Base-by-base conservation (phyloP, 2,329 filamentous ascomycete species). In the Aspergillus transmontanensis region DNA sequence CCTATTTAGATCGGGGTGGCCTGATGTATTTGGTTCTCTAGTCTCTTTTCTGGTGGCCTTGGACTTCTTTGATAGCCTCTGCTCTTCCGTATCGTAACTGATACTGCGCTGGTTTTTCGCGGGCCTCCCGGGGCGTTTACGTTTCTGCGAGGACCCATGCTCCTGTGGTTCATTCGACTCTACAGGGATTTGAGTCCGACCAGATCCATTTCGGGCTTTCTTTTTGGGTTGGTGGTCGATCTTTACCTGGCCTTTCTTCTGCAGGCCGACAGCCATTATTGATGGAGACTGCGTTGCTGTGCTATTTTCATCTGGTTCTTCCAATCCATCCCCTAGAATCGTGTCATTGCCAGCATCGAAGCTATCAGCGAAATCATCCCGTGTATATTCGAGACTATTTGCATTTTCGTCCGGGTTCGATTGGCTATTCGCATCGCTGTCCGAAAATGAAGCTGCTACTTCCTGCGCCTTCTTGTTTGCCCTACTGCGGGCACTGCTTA, bases 1-100 rank as follows among this genome's bases (percentile, higher is more conserved):
- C 46, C 76, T 72, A 55, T 80, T 74, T 41, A 82, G 64, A 48
- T 81, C 76, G 6, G 76, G 78, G 61, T 71, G 74, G 62, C 69
- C 67, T 41, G 63, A 71, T 57, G 73, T 60, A 23, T 73, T 75
- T 14, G 66, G 59, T 21, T 68, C 65, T 60, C 69, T 72, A 26
- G 63, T 41, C 51, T 64, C 68, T 50, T 69, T 60, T 12, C 66
- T 66, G 9, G 74, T 61, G 11, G 70, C 69, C 67, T 76, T 75
- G 30, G 69, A 57, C 68, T 76, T 78, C 64, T 78, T 77, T 26
- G 72, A 56, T 43, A 73, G 73, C 61, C 73, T 67, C 55, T 72
- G 65, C 41, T 72, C 71, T 34, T 65, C 64, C 19, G 60, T 58
- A 57, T 73, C 69, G 32, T 71, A 64, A 30, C 59, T 59, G 19